phyloP scores from a whole-genome alignment of 768 basidiomycete genomes.

The Russula brevipes region DNA sequence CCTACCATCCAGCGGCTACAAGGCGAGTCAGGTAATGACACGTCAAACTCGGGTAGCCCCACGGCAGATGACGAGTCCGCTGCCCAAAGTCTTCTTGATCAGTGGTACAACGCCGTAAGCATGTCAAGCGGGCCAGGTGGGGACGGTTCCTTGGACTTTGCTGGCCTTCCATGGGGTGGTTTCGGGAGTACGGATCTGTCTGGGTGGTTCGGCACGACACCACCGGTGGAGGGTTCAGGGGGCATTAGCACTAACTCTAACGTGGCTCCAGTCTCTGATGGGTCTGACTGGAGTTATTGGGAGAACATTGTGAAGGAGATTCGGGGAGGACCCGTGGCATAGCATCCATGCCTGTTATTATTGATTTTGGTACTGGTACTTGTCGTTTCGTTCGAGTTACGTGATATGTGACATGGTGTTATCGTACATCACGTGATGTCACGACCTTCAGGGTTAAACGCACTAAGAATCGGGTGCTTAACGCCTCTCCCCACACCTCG shows the following conservation, averaged over 20 bases:
- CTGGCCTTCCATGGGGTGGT: conserved; percentile 26
- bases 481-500: conserved; percentile 6
- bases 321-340: conserved; percentile 21
- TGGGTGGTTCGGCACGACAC: conserved; percentile 25
- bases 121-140: conserved; percentile 33
- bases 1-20: conserved; percentile 59
- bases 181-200: conserved; percentile 25
- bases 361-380: background rate
- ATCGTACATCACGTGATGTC: conserved; percentile 11
- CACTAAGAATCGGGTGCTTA: background rate
- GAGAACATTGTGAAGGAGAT: conserved; percentile 27
- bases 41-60: conserved; percentile 65
- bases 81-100: conserved; percentile 74
- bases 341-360: background rate
- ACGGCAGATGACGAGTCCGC: conserved; percentile 62
- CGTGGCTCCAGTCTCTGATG: conserved; percentile 13
- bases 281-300: conserved; percentile 25
- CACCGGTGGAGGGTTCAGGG: background rate
- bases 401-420: background rate
- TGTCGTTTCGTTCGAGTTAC: background rate
- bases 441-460: conserved; percentile 20
- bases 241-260: background rate
- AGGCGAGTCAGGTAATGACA: conserved; percentile 51
- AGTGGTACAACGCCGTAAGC: conserved; percentile 80
- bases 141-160: conserved; percentile 36